Conservation (phyloP, 306 rosid genomes). For the Sicyos baderoa region DNA sequence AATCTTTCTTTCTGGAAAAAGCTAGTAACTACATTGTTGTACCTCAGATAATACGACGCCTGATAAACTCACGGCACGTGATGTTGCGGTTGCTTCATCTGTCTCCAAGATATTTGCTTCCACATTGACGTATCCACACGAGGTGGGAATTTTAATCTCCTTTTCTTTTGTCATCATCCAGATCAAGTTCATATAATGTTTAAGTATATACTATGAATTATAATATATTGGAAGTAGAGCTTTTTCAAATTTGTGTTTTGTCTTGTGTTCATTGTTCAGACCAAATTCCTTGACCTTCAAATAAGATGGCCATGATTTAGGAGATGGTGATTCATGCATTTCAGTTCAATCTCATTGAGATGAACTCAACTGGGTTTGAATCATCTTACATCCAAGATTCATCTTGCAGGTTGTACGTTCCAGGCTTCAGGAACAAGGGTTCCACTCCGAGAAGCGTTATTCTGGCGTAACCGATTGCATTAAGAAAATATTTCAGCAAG, state of each 20-base stretch:
- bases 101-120: conserved; percentile 85
- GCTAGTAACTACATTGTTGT: conserved; percentile 4
- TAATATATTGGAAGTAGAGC: not conserved
- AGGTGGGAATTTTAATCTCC: conserved; percentile 34
- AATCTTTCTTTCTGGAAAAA: not conserved
- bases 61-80: conserved; percentile 64
- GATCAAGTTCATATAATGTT: not conserved
- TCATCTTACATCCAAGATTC: not conserved
- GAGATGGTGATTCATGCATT: not conserved
- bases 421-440: conserved; percentile 85
- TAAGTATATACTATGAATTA: not conserved
- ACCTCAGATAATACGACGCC: conserved; percentile 44
- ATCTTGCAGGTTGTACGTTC: conserved; percentile 70
- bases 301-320: not conserved
- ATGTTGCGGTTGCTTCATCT: conserved; percentile 82
- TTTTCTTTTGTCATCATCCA: not conserved
- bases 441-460: conserved; percentile 80
- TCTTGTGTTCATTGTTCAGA: not conserved
- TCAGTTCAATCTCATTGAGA: not conserved
- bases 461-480: conserved; percentile 59
- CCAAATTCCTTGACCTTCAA: not conserved
- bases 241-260: not conserved
- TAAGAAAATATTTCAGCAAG: conserved; percentile 65
- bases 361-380: not conserved
- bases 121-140: conserved; percentile 82